Base-by-base conservation (phyloP, 176 grass and related monocot genomes). In the Aegilops sharonensis region DNA sequence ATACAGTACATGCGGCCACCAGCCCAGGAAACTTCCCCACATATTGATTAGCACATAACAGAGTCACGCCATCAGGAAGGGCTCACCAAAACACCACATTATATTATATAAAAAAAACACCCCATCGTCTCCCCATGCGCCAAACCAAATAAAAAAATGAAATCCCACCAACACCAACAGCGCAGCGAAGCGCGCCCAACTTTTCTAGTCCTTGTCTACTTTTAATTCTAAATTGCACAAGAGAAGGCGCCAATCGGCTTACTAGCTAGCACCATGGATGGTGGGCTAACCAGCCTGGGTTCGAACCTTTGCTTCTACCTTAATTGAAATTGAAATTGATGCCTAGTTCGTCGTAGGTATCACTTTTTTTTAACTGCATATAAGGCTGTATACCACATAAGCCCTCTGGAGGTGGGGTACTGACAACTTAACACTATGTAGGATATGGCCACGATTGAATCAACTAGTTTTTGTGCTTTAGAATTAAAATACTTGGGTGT, bases 401-500 rank as follows among this genome's bases (percentile, higher is more conserved):
- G 30, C 66, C 66, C 31, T 68, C 54, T 32, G 17, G 66, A 68
- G 30, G 66, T 68, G 15, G 15, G 15, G 31, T 68, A 62, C 59
- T 62, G 31, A 35, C 13, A 34, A 20, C 65, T 68, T 35, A 68
- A 32, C 48, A 52, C 48, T 52, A 15, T 50, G 47, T 50, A 50
- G 13, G 47, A 50, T 5, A 15, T 50, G 47, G 14, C 13, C 47
- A 50, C 13, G 11, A 15, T 50, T 50, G 47, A 50, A 50, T 50
- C 47, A 50, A 50, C 11, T 50, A 61, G 20, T 61, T 61, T 61
- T 61, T 61, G 23, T 61, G 21, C 8, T 61, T 61, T 61, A 61
- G 57, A 87, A 86, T 94, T 89, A 90, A 85, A 52, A 97, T 94
- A 36, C 82, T 97, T 97, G 30, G 91, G 57, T 9, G 57, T 23